Base-by-base conservation (phyloP, 257 asterid species). In the Petunia secreta region DNA sequence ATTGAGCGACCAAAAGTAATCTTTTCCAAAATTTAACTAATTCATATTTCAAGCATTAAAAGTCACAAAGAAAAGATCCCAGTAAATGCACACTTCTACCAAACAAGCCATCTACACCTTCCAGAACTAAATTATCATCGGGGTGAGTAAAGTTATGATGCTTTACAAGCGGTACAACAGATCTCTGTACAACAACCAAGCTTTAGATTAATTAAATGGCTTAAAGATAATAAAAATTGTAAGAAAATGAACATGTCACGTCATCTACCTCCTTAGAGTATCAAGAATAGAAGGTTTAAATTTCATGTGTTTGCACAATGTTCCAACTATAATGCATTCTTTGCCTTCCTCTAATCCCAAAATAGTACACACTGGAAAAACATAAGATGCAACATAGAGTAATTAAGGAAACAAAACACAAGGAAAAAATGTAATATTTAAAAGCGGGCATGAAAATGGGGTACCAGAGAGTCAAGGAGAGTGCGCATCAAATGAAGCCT, bases 91-190 rank as follows among this genome's bases (percentile, higher is more conserved):
- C 25, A 25, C 25, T 25, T 25, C 25, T 95, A 82, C 84, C 91
- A 87, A 95, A 95, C 89, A 95, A 89, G 86, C 97, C 98, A 87
- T 96, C 99, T 78, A 92, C 99, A 69, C 94, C 99, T 89, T 96
- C 99, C 89, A 96, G 79, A 85, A 90, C 77, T 83, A 96, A 87
- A 85, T 86, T 83, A 86, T 94, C 99, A 44, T 92, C 98, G 1
- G 91, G 89, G 85, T 92, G 94, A 55, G 80, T 75, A 80, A 96
- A 94, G 79, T 90, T 90, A 84, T 90, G 97, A 84, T 92, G 95
- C 77, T 85, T 81, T 58, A 91, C 93, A 75, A 96, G 92, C 50
- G 92, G 98, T 55, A 78, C 82, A 60, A 86, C 83, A 81, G 98
- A 90, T 82, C 98, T 90, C 99, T 96, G 97, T 64, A 81, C 38